Conservation (phyloP, 306 rosid species). For the Vigna reflexopilosa region DNA sequence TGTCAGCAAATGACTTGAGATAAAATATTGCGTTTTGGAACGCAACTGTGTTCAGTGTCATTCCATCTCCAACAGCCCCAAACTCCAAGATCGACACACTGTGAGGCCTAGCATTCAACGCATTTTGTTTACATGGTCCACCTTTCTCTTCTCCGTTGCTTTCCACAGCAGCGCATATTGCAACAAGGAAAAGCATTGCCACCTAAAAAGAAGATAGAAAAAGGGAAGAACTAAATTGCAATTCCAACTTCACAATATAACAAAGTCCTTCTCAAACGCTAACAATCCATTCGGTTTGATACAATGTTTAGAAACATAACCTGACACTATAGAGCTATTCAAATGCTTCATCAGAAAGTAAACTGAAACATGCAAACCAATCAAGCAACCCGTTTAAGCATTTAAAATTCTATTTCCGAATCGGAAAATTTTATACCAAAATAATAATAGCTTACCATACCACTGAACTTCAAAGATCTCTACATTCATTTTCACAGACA, state of each 20-base stretch:
- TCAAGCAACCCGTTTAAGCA: background rate
- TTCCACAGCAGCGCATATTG: conserved; percentile 41
- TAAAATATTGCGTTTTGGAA: conserved; percentile 38
- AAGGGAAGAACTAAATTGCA: conserved; percentile 5
- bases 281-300: conserved; percentile 1
- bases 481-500: background rate
- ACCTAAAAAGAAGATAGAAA: conserved; percentile 42
- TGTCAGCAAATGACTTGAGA: conserved; percentile 68
- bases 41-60: conserved; percentile 67
- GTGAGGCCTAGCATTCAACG: conserved; percentile 61
- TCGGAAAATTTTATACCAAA: background rate
- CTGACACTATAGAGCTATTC: background rate
- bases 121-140: conserved; percentile 51
- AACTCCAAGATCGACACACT: conserved; percentile 67
- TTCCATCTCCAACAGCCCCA: conserved; percentile 83
- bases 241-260: conserved; percentile 2
- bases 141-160: conserved; percentile 37
- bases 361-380: conserved; percentile 13
- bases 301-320: background rate
- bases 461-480: conserved; percentile 13
- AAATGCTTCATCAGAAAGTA: background rate
- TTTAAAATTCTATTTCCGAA: conserved; percentile 20
- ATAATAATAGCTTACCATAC: conserved; percentile 1
- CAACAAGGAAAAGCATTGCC: conserved; percentile 52
- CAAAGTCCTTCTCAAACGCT: background rate